Percentiles rank a stretch among this genome's conserved stretches.
Conservation (phyloP, 805 yeast species). For the Ogataea ramenticola region DNA sequence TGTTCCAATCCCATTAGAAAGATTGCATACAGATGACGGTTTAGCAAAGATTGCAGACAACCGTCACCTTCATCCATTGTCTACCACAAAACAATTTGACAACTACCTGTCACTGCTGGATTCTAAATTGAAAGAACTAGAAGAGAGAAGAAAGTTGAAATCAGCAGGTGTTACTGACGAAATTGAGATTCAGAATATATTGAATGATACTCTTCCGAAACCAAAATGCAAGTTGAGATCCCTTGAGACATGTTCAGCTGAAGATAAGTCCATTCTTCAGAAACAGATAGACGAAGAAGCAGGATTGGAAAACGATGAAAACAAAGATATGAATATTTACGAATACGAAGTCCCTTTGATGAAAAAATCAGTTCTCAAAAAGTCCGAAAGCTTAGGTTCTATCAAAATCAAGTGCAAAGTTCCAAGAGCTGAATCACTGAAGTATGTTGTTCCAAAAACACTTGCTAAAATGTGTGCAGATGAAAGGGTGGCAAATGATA, state of each 20-base stretch:
- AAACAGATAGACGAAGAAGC: not conserved
- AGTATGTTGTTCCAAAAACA: not conserved
- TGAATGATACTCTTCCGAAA: not conserved
- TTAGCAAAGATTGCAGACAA: not conserved
- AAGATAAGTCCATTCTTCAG: not conserved
- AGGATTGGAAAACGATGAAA: not conserved
- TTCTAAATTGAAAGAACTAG: constrained; percentile 3
- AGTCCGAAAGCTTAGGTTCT: not conserved
- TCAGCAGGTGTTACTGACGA: constrained; percentile 6
- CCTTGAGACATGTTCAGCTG: too few species aligned
- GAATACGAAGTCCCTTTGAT: not conserved
- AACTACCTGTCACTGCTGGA: constrained; percentile 4
- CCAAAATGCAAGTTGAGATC: not conserved
- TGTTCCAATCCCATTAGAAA: constrained; percentile 2
- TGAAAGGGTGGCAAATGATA: not conserved
- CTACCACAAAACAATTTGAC: constrained; percentile 8
- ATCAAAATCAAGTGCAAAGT: not conserved
- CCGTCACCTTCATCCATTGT: not conserved
- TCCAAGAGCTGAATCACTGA: not conserved
- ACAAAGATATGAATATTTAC: not conserved
- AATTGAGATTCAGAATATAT: not conserved
- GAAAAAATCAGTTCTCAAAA: not conserved
- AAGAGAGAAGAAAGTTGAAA: constrained; percentile 4
- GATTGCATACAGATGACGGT: not conserved
- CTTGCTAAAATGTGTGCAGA: not conserved